Evolutionary conservation across 2,329 filamentous ascomycete genomes (phyloP), one percentile per base, ranked within the genome.

Genomic region (Akanthomyces muscarius): DNA sequence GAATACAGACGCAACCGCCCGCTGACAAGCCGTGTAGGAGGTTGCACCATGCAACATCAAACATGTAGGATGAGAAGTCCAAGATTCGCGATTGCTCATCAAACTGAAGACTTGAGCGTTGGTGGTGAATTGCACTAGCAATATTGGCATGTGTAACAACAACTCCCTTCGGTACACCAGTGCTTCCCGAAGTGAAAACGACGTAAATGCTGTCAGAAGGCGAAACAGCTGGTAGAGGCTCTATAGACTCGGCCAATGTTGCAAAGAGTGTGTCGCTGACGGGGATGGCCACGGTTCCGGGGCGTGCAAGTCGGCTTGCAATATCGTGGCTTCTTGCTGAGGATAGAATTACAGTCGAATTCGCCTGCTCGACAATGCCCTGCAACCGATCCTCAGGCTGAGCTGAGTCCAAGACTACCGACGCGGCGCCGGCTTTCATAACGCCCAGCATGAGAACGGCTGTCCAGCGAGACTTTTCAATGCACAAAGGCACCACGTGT

Each of bases 101-200:
- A 51, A 2, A 50, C 47, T 2, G 63, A 42, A 21, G 28, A 21
- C 7, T 47, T 23, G 23, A 21, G 45, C 38, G 11, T 13, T 42
- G 28, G 10, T 65, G 48, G 70, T 69, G 72, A 11, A 70, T 70
- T 1, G 66, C 62, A 61, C 68, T 69, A 65, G 54, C 33, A 55
- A 59, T 59, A 28, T 53, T 63, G 25, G 42, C 18, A 30, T 65
- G 61, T 16, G 61, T 58, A 23, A 65, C 28, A 18, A 64, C 33
- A 23, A 65, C 61, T 10, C 64, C 80, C 70, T 82, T 84, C 2
- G 81, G 81, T 21, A 71, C 72, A 6, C 81, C 81, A 0, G 81
- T 83, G 28, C 78, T 82, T 16, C 81, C 81, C 6, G 80, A 82
- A 23, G 81, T 84, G 65, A 83, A 83, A 70, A 83, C 78, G 66